Conservation (phyloP, 2,329 filamentous ascomycete species). For the Trichoderma atrobrunneum region DNA sequence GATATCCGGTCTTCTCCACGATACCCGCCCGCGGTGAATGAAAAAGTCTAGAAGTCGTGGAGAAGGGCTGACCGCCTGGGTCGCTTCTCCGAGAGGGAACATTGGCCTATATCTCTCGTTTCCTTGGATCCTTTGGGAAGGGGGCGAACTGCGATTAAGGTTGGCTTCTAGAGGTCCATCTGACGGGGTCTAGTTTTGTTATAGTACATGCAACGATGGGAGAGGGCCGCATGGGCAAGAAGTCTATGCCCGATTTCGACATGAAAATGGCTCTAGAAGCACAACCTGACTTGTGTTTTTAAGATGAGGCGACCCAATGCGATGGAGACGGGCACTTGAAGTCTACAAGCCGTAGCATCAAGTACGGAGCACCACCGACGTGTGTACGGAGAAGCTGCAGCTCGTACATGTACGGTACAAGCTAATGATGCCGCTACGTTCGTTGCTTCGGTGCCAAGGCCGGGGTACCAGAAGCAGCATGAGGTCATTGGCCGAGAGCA, state of each 20-base stretch:
- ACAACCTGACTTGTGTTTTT: neutral
- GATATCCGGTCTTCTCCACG: conserved; percentile 18
- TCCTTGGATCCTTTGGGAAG: neutral
- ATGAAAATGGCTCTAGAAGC: neutral
- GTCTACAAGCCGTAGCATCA: neutral
- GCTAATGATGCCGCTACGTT: neutral
- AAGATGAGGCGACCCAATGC: neutral
- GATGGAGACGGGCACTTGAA: neutral
- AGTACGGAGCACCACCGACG: neutral
- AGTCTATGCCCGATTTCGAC: neutral
- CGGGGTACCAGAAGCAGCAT: conserved; percentile 16
- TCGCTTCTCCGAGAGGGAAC: neutral
- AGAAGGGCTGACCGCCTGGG: conserved; percentile 9
- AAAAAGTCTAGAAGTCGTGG: conserved; percentile 11
- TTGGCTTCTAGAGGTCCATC: neutral
- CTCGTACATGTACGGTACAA: neutral
- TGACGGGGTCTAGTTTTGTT: neutral
- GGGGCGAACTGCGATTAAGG: neutral
- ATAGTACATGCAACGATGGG: neutral
- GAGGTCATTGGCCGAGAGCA: conserved; percentile 18
- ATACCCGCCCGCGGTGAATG: conserved; percentile 11
- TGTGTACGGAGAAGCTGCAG: neutral
- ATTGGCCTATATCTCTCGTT: neutral
- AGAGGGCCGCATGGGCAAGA: neutral
- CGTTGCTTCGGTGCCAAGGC: conserved; percentile 8